Evolutionary conservation across 495 filamentous ascomycete species (phyloP).

Genomic region (Echria macrotheca): DNA sequence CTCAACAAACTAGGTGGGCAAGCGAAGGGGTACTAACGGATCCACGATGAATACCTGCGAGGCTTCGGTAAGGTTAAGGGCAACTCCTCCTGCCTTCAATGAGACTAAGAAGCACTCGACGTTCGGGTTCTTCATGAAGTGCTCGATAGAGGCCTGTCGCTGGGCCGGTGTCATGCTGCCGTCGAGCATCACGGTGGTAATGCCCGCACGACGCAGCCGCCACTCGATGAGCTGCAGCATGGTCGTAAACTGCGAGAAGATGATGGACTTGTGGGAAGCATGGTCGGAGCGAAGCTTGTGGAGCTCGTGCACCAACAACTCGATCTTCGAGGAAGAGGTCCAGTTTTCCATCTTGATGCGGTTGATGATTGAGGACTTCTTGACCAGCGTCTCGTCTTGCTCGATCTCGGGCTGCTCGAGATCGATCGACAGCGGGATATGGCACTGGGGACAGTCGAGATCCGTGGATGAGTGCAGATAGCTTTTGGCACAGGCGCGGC

Average conservation of each 20-base stretch:
- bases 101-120: slow-evolving; percentile 94
- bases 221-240: slow-evolving; percentile 98
- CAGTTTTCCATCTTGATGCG: slow-evolving; percentile 96
- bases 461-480: slow-evolving; percentile 70
- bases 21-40: slow-evolving; percentile 54
- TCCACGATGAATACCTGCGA: slow-evolving; percentile 93
- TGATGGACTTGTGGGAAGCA: slow-evolving; percentile 89
- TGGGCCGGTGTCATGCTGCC: slow-evolving; percentile 92
- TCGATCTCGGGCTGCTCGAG: slow-evolving; percentile 90
- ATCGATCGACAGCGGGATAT: slow-evolving; percentile 84
- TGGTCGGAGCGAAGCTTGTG: slow-evolving; percentile 84
- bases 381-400: slow-evolving; percentile 73
- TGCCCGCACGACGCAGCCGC: slow-evolving; percentile 88
- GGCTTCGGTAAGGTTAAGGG: slow-evolving; percentile 90
- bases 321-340: slow-evolving; percentile 97
- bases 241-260: slow-evolving; percentile 95
- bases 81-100: slow-evolving; percentile 91
- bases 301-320: slow-evolving; percentile 88
- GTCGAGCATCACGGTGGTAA: slow-evolving; percentile 96
- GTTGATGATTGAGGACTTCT: slow-evolving; percentile 95
- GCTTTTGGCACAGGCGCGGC: slow-evolving; percentile 78
- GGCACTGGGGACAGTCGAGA: slow-evolving; percentile 86
- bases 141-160: slow-evolving; percentile 79
- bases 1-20: slow-evolving; percentile 17
- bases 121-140: slow-evolving; percentile 90